Conservation (phyloP, 2,329 filamentous ascomycete species). For the Trichoderma atroviride region DNA sequence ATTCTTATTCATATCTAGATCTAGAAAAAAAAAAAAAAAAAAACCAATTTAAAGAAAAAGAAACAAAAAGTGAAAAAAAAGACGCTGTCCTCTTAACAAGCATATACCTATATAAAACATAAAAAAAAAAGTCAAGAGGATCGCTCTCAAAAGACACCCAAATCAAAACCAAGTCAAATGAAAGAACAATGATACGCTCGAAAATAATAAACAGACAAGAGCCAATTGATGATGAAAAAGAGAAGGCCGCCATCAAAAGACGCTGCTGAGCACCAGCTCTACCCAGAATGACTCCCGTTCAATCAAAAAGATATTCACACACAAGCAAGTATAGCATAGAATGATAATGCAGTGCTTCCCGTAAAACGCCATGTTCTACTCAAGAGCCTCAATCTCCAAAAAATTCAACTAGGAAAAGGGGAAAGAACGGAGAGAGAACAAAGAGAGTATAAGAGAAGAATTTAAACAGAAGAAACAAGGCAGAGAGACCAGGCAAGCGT, state of each 20-base stretch:
- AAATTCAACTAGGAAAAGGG: neutral
- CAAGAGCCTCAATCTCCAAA: neutral
- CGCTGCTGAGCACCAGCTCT: conserved; percentile 14
- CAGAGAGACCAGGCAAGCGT: neutral
- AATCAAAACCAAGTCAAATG: neutral
- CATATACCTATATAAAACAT: conserved; percentile 10
- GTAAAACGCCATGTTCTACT: conserved; percentile 13
- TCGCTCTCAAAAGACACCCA: conserved; percentile 12
- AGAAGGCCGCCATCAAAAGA: neutral
- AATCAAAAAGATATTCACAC: neutral
- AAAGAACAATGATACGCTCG: neutral
- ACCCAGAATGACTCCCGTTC: conserved; percentile 16
- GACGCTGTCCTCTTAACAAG: neutral
- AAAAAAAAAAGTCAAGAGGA: neutral
- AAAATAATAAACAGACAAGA: neutral
- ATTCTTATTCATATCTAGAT: neutral
- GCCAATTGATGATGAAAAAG: neutral
- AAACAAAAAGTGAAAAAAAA: neutral
- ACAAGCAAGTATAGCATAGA: neutral
- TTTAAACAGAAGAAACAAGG: neutral
- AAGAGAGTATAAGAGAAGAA: neutral
- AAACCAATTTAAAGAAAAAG: neutral
- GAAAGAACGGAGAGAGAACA: neutral
- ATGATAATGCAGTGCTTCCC: neutral
- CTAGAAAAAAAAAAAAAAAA: neutral